These are phyloP conservation scores for Raphanus sativus DNA, from an alignment of 345 rosid species.

Conservation along the genomic window DNA sequence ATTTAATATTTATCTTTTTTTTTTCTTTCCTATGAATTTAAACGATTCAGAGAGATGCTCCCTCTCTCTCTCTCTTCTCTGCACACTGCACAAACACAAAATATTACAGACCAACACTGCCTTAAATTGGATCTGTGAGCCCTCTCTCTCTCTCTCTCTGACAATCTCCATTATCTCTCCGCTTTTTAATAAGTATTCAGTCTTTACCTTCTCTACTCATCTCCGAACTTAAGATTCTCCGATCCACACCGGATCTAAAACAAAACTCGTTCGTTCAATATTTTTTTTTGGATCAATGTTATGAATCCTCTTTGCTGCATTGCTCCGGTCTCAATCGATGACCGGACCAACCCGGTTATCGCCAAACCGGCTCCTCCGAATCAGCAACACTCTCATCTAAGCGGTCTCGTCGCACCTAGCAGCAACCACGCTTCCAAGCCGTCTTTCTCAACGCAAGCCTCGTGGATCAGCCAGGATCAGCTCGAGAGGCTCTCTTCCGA, in stretches of 20 bases:
- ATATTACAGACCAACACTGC: conserved; percentile 48
- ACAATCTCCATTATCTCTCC: conserved; percentile 37
- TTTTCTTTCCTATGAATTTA: conserved; percentile 6
- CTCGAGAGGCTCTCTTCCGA: conserved; percentile 39
- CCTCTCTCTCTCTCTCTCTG: conserved; percentile 38
- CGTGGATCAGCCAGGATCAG: conserved; percentile 54
- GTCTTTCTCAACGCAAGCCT: conserved; percentile 57
- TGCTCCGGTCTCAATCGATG: conserved; percentile 98
- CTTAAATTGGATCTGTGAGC: conserved; percentile 57
- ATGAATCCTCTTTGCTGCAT: conserved; percentile 99
- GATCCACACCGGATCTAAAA: conserved; percentile 31
- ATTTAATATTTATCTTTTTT: conserved; percentile 28
- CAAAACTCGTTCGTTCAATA: neutral
- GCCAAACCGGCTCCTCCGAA: conserved; percentile 48
- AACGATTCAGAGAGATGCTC: conserved; percentile 36
- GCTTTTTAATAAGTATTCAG: no score
- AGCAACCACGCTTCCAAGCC: conserved; percentile 50
- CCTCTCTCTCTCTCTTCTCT: conserved; percentile 30
- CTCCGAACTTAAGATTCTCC: conserved; percentile 12
- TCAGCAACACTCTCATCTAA: conserved; percentile 41
- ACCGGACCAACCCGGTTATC: conserved; percentile 60
- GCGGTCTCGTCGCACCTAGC: conserved; percentile 35
- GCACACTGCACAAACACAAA: conserved; percentile 46
- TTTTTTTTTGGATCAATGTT: no score
- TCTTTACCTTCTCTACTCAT: neutral